Evolutionary conservation across 768 basidiomycete genomes (phyloP), one percentile per base, ranked within the genome.

Genomic region (Russula sp.): DNA sequence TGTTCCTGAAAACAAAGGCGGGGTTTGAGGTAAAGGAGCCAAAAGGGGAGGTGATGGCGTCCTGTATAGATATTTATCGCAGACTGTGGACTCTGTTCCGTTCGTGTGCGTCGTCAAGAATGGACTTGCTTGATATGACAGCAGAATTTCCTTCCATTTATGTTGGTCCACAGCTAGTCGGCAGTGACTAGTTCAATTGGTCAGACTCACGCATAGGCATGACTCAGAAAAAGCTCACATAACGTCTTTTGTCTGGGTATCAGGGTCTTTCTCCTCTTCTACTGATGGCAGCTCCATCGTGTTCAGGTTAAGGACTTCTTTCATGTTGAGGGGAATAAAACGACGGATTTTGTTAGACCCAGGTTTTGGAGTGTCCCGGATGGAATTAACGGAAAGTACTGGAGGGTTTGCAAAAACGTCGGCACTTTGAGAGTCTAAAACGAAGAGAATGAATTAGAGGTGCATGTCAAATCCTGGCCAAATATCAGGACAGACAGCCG

Each of bases 331-430:
- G 22, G 49, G 59, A 36, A 50, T 8, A 1, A 24, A 32, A 11
- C 6, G 30, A n/a, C 36, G 48, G 28, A 20, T 28, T 53, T 60
- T 53, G 18, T 3, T 49, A n/a, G 26, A 42, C 7, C 63, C 63
- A 11, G 24, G 28, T 40, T 16, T 67, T 24, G 64, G 64, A 26
- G 67, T 62, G 2, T 54, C 51, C 36, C 28, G 40, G 30, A 67
- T 58, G 28, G 64, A 46, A 24, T 38, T 44, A 48, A 62, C 51
- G 1, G 64, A 18, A 22, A 67, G 64, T 9, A 60, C 51, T 8
- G 50, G 32, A 24, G 57, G 26, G 5, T 61, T 50, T 36, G 55
- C 34, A 30, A 57, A 38, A 46, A 32, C 40, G 36, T 65, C 26
- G 30, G 49, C 8, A 18, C 5, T 40, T 32, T 24, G 28, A 13